Conservation (phyloP, 306 rosid genomes). For the Sophora flavescens region DNA sequence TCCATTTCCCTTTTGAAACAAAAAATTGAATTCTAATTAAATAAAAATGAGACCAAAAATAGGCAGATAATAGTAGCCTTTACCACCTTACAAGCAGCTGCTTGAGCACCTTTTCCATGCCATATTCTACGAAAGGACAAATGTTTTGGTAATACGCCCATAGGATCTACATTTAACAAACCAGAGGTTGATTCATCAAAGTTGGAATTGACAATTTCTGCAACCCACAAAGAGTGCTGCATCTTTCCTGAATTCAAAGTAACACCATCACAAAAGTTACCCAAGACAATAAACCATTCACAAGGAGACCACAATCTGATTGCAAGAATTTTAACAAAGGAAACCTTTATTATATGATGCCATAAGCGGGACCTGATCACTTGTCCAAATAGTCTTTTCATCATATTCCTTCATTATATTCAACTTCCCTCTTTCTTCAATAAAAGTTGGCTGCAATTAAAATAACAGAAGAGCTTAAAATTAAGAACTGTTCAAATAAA, state of each 20-base stretch:
- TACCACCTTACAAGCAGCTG: conserved; percentile 87
- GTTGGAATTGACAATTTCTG: conserved; percentile 69
- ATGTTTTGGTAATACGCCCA: conserved; percentile 66
- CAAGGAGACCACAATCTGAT: conserved; percentile 38
- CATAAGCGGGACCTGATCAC: conserved; percentile 91
- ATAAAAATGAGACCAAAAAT: conserved; percentile 33
- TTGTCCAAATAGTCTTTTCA: conserved; percentile 97
- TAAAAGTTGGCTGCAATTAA: conserved; percentile 64
- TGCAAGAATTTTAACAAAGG: conserved; percentile 35
- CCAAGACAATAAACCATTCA: conserved; percentile 35
- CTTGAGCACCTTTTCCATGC: conserved; percentile 97
- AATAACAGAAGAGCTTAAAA: neutral
- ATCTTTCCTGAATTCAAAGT: conserved; percentile 78
- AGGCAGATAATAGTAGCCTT: conserved; percentile 17
- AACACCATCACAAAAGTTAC: conserved; percentile 42
- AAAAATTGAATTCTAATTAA: conserved; percentile 16
- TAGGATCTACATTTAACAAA: conserved; percentile 67
- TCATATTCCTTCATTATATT: conserved; percentile 91
- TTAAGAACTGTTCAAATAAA: conserved; percentile 26
- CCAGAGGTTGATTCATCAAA: conserved; percentile 57
- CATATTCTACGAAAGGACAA: conserved; percentile 85
- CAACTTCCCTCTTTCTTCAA: conserved; percentile 90
- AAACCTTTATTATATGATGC: conserved; percentile 93
- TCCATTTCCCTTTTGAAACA: conserved; percentile 12
- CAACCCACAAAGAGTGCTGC: conserved; percentile 98